Evolutionary conservation across 257 asterid genomes (phyloP), one percentile per base, ranked within the genome.

Genomic region (Nicotiana otophora): DNA sequence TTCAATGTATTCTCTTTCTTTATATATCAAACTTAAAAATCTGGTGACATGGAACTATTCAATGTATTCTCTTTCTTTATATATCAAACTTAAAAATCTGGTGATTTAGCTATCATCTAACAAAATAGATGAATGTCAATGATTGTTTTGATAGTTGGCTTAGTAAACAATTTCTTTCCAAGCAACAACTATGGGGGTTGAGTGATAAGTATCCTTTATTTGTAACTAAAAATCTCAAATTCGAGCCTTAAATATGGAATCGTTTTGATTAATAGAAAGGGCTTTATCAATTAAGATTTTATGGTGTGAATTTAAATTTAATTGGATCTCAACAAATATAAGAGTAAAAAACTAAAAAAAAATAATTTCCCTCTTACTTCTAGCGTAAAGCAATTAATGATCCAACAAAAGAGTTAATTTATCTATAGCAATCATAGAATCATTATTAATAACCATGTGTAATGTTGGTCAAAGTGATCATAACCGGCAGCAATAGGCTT

Each of bases 381-480:
- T 53, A 4, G 17, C 11, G 72, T 16, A 83, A 83, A 42, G 15
- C 33, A 23, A 61, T 10, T 61, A 61, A 5, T 61, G 4, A 42
- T 70, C 15, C 7, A 70, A 11, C 23, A 2, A 20, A 68, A 19
- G 19, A 19, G 19, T 10, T 36, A 72, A 46, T 72, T 72, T 42
- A 72, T 46, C 26, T 72, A 14, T 72, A 72, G 81, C 80, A 67
- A 78, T 80, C 84, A 62, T 31, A 62, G 78, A 78, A 42, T 57
- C 67, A 80, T 39, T 58, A 80, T 28, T 79, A 30, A 26, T 84
- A 67, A n/a, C 61, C 84, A 84, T 74, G 82, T 81, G 77, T 54
- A 30, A 66, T 84, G 87, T 57, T 76, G 69, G 87, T 84, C 69
- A 76, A 78, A 58, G 82, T 36, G 68, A 55, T 42, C 11, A 7